These are phyloP conservation scores for Pseudogymnoascus sp. DNA, from an alignment of 2,329 filamentous ascomycete species.

Conservation along the genomic window DNA sequence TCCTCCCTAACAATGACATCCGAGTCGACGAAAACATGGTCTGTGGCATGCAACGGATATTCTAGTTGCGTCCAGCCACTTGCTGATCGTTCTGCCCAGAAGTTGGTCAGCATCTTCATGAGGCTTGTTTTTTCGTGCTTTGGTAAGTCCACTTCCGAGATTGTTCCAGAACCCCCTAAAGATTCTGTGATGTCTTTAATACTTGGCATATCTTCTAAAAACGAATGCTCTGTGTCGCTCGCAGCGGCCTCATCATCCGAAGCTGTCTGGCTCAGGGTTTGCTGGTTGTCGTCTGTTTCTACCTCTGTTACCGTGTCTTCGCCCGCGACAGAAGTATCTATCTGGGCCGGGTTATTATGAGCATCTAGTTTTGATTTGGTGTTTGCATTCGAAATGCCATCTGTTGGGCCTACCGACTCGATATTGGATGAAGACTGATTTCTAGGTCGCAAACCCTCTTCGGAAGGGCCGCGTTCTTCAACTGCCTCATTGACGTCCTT, in stretches of 20 bases:
- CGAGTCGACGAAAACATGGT: conserved; percentile 94
- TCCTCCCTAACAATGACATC: conserved; percentile 97
- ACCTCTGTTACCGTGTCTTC: conserved; percentile 27
- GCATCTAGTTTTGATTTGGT: neutral
- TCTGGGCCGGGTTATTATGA: conserved; percentile 12
- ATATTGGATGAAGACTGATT: neutral
- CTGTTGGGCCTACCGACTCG: neutral
- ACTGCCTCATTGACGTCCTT: conserved; percentile 89
- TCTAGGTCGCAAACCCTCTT: conserved; percentile 43
- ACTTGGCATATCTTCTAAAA: conserved; percentile 58
- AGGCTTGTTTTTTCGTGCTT: conserved; percentile 90
- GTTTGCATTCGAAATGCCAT: neutral
- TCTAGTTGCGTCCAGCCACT: conserved; percentile 90
- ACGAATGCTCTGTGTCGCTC: conserved; percentile 65
- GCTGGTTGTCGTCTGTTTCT: conserved; percentile 36
- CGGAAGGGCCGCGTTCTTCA: conserved; percentile 61
- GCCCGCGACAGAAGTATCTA: conserved; percentile 20
- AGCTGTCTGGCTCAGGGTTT: conserved; percentile 48
- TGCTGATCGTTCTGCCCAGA: conserved; percentile 95
- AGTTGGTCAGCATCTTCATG: conserved; percentile 92
- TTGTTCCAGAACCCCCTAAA: conserved; percentile 44
- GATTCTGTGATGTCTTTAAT: conserved; percentile 54
- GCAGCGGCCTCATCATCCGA: conserved; percentile 58
- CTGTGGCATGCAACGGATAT: conserved; percentile 77
- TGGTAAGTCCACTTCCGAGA: conserved; percentile 63